phyloP scores from a whole-genome alignment of 2,329 filamentous ascomycete genomes.

The Atkinsonella texensis region DNA sequence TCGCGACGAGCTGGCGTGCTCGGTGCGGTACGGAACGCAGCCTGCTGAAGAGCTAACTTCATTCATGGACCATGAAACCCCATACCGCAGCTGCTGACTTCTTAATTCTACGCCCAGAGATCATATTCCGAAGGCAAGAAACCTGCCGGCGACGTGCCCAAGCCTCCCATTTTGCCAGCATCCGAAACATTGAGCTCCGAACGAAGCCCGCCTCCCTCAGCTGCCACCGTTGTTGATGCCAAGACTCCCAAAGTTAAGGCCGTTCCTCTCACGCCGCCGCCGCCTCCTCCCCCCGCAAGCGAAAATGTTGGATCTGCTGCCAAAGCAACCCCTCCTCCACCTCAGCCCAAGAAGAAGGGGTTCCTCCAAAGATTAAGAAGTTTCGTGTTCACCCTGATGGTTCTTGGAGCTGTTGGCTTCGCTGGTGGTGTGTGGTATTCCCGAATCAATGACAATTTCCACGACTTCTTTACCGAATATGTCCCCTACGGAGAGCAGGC shows the following conservation, averaged over 20 bases:
- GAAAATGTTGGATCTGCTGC: neutral
- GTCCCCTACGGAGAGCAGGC: constrained; percentile 89
- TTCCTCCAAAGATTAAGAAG: constrained; percentile 62
- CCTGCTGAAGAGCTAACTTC: neutral
- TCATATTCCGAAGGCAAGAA: constrained; percentile 44
- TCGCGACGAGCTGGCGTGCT: constrained; percentile 21
- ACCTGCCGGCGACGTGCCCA: constrained; percentile 33
- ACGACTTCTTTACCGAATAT: constrained; percentile 98
- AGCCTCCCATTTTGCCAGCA: constrained; percentile 39
- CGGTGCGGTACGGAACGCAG: constrained; percentile 17
- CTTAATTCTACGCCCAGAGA: constrained; percentile 29
- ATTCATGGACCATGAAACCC: neutral
- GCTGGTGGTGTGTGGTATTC: constrained; percentile 87
- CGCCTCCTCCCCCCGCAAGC: constrained; percentile 5
- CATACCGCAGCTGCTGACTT: constrained; percentile 1
- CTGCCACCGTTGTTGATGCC: constrained; percentile 18
- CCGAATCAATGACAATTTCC: constrained; percentile 90
- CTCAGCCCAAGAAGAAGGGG: constrained; percentile 45
- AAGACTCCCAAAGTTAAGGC: constrained; percentile 14
- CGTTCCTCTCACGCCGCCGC: constrained; percentile 20
- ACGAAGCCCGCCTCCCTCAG: constrained; percentile 27
- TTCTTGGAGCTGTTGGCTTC: constrained; percentile 69
- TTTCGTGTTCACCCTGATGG: constrained; percentile 62
- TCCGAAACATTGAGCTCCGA: constrained; percentile 40
- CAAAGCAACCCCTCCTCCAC: constrained; percentile 15